A percentile compares a stretch with the other conserved stretches of the same genome.
Evolutionary conservation across 192 early-diverging fungal genomes (phyloP).

Genomic region (Gamsiella multidivaricata): DNA sequence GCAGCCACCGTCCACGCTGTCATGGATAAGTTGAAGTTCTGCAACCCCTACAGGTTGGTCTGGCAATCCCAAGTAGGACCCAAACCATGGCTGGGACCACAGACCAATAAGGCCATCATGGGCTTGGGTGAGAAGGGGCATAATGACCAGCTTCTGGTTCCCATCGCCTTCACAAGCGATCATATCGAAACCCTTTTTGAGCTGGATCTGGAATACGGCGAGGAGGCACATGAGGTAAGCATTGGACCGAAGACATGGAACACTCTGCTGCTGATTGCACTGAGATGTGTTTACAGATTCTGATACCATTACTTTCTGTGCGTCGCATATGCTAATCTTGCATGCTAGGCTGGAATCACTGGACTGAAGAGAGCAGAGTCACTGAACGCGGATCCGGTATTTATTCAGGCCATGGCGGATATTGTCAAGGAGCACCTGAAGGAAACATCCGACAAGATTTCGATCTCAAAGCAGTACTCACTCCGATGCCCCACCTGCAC

Average conservation of each 20-base stretch:
- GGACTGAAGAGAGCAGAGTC: conserved; percentile 91
- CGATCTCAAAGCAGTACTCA: conserved; percentile 65
- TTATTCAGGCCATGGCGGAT: conserved; percentile 90
- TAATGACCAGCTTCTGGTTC: conserved; percentile 87
- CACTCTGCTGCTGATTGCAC: neutral
- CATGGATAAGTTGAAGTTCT: conserved; percentile 75
- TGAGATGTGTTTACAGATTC: too few relatives aligned
- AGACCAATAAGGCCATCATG: conserved; percentile 84
- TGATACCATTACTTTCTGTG: too few relatives aligned
- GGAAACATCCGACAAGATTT: conserved; percentile 23
- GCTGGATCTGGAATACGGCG: conserved; percentile 93
- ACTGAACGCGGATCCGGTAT: conserved; percentile 91
- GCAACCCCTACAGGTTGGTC: conserved; percentile 87
- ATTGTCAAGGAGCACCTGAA: conserved; percentile 86
- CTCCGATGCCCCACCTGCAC: conserved; percentile 81
- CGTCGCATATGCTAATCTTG: neutral
- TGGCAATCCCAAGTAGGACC: conserved; percentile 98
- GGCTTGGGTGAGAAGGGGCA: conserved; percentile 80
- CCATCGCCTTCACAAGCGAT: conserved; percentile 96
- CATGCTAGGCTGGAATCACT: conserved; percentile 75
- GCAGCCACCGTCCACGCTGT: conserved; percentile 86
- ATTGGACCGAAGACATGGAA: neutral
- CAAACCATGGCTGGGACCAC: conserved; percentile 90
- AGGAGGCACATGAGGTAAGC: conserved; percentile 82
- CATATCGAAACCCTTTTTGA: conserved; percentile 98